Percentiles rank a stretch among this genome's conserved stretches.
Evolutionary conservation across 2,329 filamentous ascomycete species (phyloP).

Genomic region (Colletotrichum cereale): DNA sequence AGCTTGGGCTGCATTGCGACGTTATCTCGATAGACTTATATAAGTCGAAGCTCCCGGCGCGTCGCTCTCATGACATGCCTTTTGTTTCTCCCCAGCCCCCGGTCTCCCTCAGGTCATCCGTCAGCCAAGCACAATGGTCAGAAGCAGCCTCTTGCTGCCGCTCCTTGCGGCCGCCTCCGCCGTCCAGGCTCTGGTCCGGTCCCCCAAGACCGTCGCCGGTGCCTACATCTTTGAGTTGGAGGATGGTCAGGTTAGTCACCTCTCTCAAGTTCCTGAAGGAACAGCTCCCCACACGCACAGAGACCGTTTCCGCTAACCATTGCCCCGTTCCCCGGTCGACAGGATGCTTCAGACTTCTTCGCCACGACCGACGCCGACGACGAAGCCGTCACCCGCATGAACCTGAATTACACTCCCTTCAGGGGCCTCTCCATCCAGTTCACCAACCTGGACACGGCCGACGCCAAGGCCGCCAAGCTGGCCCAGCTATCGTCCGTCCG

Average conservation of each 20-base stretch:
- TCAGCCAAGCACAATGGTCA: slow-evolving; percentile 52
- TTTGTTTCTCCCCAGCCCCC: slow-evolving; percentile 22
- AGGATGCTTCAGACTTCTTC: slow-evolving; percentile 59
- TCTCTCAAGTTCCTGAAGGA: too few species aligned
- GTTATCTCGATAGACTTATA: slow-evolving; percentile 24
- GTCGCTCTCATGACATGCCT: background rate
- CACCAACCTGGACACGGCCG: slow-evolving; percentile 58
- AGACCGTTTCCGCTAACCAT: background rate
- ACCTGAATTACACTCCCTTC: slow-evolving; percentile 64
- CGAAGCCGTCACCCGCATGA: slow-evolving; percentile 60
- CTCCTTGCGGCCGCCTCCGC: slow-evolving; percentile 52
- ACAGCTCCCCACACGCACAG: too few species aligned
- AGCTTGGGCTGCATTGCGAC: slow-evolving; percentile 9
- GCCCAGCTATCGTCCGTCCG: slow-evolving; percentile 59
- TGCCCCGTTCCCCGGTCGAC: background rate
- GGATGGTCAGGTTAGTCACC: slow-evolving; percentile 58
- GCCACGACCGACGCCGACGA: slow-evolving; percentile 52
- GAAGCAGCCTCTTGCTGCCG: slow-evolving; percentile 49
- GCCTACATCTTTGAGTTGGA: slow-evolving; percentile 68
- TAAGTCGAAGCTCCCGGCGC: slow-evolving; percentile 20
- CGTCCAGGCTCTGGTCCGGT: slow-evolving; percentile 45
- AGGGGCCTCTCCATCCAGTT: slow-evolving; percentile 67
- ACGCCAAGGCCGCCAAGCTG: slow-evolving; percentile 57
- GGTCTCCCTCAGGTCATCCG: slow-evolving; percentile 32
- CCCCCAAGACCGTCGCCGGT: slow-evolving; percentile 54